A percentile compares a stretch with the other conserved stretches of the same genome.
These are phyloP conservation scores for Ogataea salicorniae DNA, from an alignment of 805 yeast genomes.

Conservation along the genomic window DNA sequence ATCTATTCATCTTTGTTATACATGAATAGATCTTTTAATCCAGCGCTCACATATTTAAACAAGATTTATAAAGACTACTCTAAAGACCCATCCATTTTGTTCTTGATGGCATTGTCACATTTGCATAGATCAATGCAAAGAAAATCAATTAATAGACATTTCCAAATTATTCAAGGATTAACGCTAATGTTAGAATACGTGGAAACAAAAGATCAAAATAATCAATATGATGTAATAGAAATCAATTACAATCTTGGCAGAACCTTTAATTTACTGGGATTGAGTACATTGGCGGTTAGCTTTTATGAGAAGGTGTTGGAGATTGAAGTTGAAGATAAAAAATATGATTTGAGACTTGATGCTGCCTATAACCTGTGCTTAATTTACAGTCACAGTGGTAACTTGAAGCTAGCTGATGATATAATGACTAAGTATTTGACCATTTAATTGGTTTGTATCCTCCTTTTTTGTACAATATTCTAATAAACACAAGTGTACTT, in stretches of 20 bases:
- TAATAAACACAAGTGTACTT: background rate
- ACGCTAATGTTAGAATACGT: constrained; percentile 71
- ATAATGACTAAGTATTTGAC: constrained; percentile 61
- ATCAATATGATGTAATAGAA: constrained; percentile 61
- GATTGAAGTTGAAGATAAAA: constrained; percentile 39
- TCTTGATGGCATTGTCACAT: constrained; percentile 73
- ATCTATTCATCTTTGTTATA: constrained; percentile 78
- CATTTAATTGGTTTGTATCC: constrained; percentile 33
- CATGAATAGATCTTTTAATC: constrained; percentile 74
- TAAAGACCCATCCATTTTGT: constrained; percentile 72
- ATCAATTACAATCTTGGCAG: constrained; percentile 80
- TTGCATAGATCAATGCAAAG: constrained; percentile 91
- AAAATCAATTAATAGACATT: constrained; percentile 76
- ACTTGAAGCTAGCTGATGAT: constrained; percentile 54
- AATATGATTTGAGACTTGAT: constrained; percentile 55
- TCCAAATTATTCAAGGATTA: constrained; percentile 83
- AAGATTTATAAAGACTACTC: constrained; percentile 64
- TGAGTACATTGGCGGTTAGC: constrained; percentile 64
- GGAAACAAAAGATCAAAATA: constrained; percentile 32
- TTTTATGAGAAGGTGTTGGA: constrained; percentile 68
- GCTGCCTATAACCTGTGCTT: constrained; percentile 82
- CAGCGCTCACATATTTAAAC: constrained; percentile 73
- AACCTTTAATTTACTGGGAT: constrained; percentile 76
- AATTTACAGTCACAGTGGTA: constrained; percentile 74
- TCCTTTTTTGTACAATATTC: background rate